Evolutionary conservation across 2,329 filamentous ascomycete genomes (phyloP).

Genomic region (Teratosphaeria nubilosa): DNA sequence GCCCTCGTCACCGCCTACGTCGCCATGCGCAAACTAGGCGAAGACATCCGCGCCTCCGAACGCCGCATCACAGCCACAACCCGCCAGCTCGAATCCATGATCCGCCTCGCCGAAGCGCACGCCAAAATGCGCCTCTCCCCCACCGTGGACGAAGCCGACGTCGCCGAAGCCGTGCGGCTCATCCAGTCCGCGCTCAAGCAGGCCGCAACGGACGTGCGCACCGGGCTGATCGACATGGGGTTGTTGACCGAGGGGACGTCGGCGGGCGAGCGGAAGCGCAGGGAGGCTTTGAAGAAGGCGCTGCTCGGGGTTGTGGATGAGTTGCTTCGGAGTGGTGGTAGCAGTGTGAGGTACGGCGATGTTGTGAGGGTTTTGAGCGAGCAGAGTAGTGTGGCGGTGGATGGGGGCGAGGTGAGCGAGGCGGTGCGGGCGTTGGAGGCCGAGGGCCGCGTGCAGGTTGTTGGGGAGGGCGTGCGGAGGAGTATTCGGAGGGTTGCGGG

Average conservation of each 20-base stretch:
- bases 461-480: conserved; percentile 75
- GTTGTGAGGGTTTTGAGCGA: conserved; percentile 64
- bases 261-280: conserved; percentile 71
- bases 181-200: conserved; percentile 94
- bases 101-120: conserved; percentile 89
- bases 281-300: conserved; percentile 73
- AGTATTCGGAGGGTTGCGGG: conserved; percentile 67
- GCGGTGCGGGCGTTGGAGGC: conserved; percentile 69
- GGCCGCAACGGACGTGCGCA: conserved; percentile 84
- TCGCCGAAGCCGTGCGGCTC: conserved; percentile 79
- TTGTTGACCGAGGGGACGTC: conserved; percentile 90
- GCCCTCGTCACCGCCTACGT: conserved; percentile 84
- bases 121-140: conserved; percentile 87
- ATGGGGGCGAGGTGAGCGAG: conserved; percentile 72
- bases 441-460: conserved; percentile 71
- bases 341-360: conserved; percentile 67
- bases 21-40: conserved; percentile 84
- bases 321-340: conserved; percentile 50
- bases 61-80: conserved; percentile 97
- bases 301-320: conserved; percentile 70
- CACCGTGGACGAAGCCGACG: conserved; percentile 69
- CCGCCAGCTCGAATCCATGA: conserved; percentile 95
- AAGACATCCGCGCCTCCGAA: conserved; percentile 62
- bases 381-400: conserved; percentile 57
- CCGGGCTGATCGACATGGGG: conserved; percentile 92